A percentile compares a stretch with the other conserved stretches of the same genome.
Evolutionary conservation across 2,329 filamentous ascomycete species (phyloP).

Genomic region (Neoscytalidium dimidiatum): DNA sequence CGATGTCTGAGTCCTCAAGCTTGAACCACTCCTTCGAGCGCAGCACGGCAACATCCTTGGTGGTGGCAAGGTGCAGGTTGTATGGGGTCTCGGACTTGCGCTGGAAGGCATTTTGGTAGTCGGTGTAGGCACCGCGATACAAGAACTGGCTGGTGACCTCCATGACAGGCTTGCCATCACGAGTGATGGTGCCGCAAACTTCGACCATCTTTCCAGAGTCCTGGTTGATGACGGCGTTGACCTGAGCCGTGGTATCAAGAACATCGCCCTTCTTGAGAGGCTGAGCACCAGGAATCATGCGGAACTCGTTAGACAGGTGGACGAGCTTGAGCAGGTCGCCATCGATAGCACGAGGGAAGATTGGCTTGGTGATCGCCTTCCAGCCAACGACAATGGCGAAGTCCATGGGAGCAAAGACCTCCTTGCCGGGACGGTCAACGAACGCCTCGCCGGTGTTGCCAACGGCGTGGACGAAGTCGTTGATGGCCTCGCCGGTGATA

Average conservation of each 20-base stretch:
- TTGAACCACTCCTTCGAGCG: slow-evolving; percentile 98
- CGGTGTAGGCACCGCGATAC: slow-evolving; percentile 88
- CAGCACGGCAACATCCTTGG: slow-evolving; percentile 89
- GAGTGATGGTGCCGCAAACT: slow-evolving; percentile 93
- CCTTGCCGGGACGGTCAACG: slow-evolving; percentile 91
- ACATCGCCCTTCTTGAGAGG: slow-evolving; percentile 95
- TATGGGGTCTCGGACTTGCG: slow-evolving; percentile 95
- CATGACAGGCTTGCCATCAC: slow-evolving; percentile 86
- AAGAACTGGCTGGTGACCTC: slow-evolving; percentile 98
- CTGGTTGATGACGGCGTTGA: slow-evolving; percentile 98
- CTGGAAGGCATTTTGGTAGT: slow-evolving; percentile 98
- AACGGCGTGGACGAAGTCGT: slow-evolving; percentile 98
- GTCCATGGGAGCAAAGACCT: slow-evolving; percentile 95
- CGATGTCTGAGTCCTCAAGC: slow-evolving; percentile 78
- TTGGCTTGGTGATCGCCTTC: slow-evolving; percentile 99
- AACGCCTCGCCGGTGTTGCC: slow-evolving; percentile 98
- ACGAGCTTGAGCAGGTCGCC: slow-evolving; percentile 95
- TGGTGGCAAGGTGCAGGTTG: slow-evolving; percentile 83
- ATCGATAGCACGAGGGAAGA: slow-evolving; percentile 95
- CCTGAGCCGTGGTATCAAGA: slow-evolving; percentile 87
- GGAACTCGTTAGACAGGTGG: slow-evolving; percentile 95
- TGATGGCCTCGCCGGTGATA: slow-evolving; percentile 90
- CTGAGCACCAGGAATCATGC: slow-evolving; percentile 94
- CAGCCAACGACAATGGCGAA: slow-evolving; percentile 97
- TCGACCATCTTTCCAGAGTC: slow-evolving; percentile 99